Conservation (phyloP, 768 basidiomycete species). For the Boletellus emodensis region DNA sequence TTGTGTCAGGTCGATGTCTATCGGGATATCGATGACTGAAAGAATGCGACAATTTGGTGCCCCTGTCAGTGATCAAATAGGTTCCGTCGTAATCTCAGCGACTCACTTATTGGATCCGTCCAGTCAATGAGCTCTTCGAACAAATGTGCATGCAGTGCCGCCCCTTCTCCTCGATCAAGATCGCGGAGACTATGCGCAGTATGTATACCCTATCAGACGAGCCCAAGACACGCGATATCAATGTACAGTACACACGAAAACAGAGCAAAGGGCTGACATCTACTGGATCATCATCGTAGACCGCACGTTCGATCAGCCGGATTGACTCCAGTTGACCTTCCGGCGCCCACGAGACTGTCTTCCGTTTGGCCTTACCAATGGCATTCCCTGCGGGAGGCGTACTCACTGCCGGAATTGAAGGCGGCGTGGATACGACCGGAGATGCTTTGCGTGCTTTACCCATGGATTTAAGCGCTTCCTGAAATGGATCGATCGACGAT, state of each 20-base stretch:
- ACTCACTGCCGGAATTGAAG: conserved; percentile 32
- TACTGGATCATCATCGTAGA: conserved; percentile 85
- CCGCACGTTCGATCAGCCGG: conserved; percentile 76
- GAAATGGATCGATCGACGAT: conserved; percentile 74
- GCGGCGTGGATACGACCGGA: conserved; percentile 58
- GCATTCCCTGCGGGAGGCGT: conserved; percentile 36
- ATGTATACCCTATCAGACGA: conserved; percentile 64
- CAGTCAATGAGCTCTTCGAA: conserved; percentile 89
- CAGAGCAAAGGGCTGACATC: conserved; percentile 66
- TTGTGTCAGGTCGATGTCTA: conserved; percentile 46
- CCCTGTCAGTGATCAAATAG: conserved; percentile 21
- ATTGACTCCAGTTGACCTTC: conserved; percentile 71
- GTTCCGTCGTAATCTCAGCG: conserved; percentile 9
- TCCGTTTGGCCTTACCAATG: conserved; percentile 60
- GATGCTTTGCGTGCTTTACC: conserved; percentile 58
- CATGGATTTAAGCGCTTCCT: conserved; percentile 78
- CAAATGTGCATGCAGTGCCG: conserved; percentile 73
- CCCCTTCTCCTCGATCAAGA: conserved; percentile 84
- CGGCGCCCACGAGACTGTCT: conserved; percentile 74
- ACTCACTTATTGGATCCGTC: conserved; percentile 78
- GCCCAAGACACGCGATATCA: conserved; percentile 41
- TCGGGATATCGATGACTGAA: conserved; percentile 61
- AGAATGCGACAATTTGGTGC: background rate
- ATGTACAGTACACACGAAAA: conserved; percentile 45
- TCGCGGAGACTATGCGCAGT: conserved; percentile 71